phyloP scores from a whole-genome alignment of 1,284 basidiomycete species.

The Vanrija sp. region DNA sequence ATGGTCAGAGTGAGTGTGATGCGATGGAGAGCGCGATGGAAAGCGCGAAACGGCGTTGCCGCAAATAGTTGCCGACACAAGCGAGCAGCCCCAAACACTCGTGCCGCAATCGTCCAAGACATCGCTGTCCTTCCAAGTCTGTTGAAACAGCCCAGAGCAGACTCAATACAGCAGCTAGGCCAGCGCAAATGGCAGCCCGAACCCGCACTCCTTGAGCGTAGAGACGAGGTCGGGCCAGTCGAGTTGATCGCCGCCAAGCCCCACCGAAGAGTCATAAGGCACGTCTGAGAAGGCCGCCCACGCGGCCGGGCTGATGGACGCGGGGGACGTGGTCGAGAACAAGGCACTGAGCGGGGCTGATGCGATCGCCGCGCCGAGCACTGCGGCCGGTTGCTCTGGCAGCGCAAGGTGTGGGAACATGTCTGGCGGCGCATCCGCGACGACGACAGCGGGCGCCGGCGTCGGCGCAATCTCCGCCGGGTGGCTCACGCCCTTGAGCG shows the following conservation, averaged over 20 bases:
- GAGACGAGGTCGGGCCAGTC: not conserved
- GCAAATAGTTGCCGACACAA: too few relatives aligned
- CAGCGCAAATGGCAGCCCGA: not conserved
- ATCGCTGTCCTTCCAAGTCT: too few relatives aligned
- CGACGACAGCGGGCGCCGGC: not conserved
- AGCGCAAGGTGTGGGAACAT: not conserved
- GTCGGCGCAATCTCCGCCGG: not conserved
- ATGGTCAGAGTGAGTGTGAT: too few relatives aligned
- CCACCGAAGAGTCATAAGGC: too few relatives aligned
- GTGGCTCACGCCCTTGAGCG: not conserved
- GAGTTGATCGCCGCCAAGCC: not conserved
- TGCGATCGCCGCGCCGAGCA: not conserved
- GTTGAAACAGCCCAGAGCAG: too few relatives aligned
- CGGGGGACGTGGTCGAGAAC: not conserved
- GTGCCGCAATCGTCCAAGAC: too few relatives aligned
- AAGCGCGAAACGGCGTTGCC: too few relatives aligned
- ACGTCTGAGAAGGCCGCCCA: not conserved
- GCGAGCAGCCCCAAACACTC: too few relatives aligned
- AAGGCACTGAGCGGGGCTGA: not conserved
- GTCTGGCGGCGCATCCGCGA: not conserved
- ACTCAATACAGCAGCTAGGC: too few relatives aligned
- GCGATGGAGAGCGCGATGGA: too few relatives aligned
- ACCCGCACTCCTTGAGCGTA: conserved; percentile 1
- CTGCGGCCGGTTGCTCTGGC: not conserved
- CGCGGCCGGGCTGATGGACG: not conserved